These are phyloP conservation scores for Porphyridium purpureum DNA, from an alignment of 23 red algal genomes.

Conservation along the genomic window DNA sequence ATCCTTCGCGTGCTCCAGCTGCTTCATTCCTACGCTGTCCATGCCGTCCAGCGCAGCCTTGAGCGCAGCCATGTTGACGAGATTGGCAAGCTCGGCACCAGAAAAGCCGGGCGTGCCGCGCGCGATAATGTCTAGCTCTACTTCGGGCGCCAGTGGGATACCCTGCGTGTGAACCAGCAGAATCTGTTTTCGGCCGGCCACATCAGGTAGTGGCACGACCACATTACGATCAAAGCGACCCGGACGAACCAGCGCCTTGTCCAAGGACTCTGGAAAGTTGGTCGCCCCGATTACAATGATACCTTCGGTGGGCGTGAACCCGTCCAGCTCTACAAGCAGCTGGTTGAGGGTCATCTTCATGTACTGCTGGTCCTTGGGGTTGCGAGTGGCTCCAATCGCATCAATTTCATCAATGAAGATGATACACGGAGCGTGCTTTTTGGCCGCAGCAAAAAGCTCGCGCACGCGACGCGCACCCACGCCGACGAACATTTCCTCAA, in stretches of 20 bases:
- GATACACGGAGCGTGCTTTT: constrained; percentile 89
- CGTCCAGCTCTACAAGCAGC: constrained; percentile 88
- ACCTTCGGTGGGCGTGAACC: constrained; percentile 68
- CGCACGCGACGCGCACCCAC: constrained; percentile 87
- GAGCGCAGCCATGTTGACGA: constrained; percentile 92
- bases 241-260: constrained; percentile 87
- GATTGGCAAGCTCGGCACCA: constrained; percentile 87
- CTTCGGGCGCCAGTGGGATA: constrained; percentile 65
- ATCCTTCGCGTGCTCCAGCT: constrained; percentile 96
- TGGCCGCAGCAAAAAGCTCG: constrained; percentile 87
- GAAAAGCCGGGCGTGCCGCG: constrained; percentile 92
- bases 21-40: constrained; percentile 40
- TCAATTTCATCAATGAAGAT: constrained; percentile 99
- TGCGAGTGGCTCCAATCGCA: constrained; percentile 81
- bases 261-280: constrained; percentile 91
- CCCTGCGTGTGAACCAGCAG: constrained; percentile 66
- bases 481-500: constrained; percentile 99
- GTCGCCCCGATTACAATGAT: constrained; percentile 98
- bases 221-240: constrained; percentile 96
- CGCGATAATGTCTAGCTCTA: constrained; percentile 75
- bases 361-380: constrained; percentile 91
- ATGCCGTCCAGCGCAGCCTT: constrained; percentile 78
- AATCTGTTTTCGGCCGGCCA: constrained; percentile 73
- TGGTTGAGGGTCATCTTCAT: constrained; percentile 97
- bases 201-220: constrained; percentile 77